Base-by-base conservation (phyloP, 1,284 basidiomycete species). In the Lignosus rhinocerotis region DNA sequence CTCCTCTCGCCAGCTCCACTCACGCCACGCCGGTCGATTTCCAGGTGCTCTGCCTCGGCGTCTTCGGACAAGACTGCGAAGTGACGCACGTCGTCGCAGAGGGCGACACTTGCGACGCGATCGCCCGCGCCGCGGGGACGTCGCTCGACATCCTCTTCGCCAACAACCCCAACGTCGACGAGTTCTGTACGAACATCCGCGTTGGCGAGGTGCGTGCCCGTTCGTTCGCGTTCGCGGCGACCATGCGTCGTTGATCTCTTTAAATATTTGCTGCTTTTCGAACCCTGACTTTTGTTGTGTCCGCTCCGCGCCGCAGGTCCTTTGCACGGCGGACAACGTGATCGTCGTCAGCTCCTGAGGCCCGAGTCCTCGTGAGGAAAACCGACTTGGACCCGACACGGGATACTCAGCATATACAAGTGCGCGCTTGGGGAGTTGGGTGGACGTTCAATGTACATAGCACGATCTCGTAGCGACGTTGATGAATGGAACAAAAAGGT, bases 91-190 rank as follows among this genome's bases (percentile, higher is more conserved):
- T 75, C 19, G 75, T 78, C 32, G 59, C 64, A 34, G 48, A 61
- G 0, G 77, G 76, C 3, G 76, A 85, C 61, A 76, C 64, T 6
- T 83, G 86, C 65, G 53, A 42, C 2, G 31, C 54, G 4, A 78
- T 85, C 46, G 72, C 76, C 0, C 46, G 55, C 8, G 61, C 60
- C 6, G 72, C 74, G 7, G 70, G 71, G 25, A 76, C 81, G 44
- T 65, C 77, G 19, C 51, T 69, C 51, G 73, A 61, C 32, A 78
- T 76, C n/a, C 70, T 87, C 36, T 61, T 72, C 42, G 67, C 72
- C 31, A 86, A 86, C 71, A 86, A 86, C 72, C 84, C 82, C 8
- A 81, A 84, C 61, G 62, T 87, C 48, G 67, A 80, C 66, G 55
- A 66, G 7, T 67, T 48, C 4, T 86, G 84, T 72, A 72, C 69